Base-by-base conservation (phyloP, 768 basidiomycete species). In the Chiua virens region DNA sequence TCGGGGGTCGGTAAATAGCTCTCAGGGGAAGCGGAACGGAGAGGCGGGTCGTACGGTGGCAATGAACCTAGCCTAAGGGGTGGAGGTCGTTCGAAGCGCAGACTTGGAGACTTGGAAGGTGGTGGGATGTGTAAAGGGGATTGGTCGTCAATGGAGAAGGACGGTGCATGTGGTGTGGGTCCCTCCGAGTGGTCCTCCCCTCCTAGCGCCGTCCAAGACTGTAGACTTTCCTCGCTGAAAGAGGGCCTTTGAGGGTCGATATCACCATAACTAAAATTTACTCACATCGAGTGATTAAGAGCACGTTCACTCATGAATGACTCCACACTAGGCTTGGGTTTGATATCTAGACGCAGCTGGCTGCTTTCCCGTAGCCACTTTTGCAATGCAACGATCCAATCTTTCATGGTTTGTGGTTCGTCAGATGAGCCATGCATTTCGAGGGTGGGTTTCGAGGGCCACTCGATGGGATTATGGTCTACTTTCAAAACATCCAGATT, bases 401-500 rank as follows among this genome's bases (percentile, higher is more conserved):
- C 79, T 63, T 79, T 80, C 75, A 85, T 81, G 17, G 74, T 74
- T 44, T 81, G 76, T 28, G 73, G 68, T 50, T 78, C 75, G 42
- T 78, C 72, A 17, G 66, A 56, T 23, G 76, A 73, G 39, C 65
- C 71, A 11, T 71, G 65, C 17, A 66, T 61, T 39, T 79, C 78
- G 64, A 86, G 64, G 14, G 87, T 72, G 42, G 73, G 51, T 54
- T 74, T 79, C 8, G 91, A 88, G 0, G 96, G 96, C 92, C 94
- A 98, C 68, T 93, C 88, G 35, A 97, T 79, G 4, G 95, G 95
- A 64, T 99, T 98, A 55, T 87, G 83, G 56, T 96, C 94, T 9
- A 90, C 74, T 68, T 91, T 91, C 59, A 98, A 76, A 28, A 97
- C 79, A 42, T 83, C 82, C 36, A 99, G 75, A 45, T 79, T 74